These are phyloP conservation scores for Mastigamoeba balamuthi DNA, from an alignment of 78 protist genomes.

Conservation along the genomic window DNA sequence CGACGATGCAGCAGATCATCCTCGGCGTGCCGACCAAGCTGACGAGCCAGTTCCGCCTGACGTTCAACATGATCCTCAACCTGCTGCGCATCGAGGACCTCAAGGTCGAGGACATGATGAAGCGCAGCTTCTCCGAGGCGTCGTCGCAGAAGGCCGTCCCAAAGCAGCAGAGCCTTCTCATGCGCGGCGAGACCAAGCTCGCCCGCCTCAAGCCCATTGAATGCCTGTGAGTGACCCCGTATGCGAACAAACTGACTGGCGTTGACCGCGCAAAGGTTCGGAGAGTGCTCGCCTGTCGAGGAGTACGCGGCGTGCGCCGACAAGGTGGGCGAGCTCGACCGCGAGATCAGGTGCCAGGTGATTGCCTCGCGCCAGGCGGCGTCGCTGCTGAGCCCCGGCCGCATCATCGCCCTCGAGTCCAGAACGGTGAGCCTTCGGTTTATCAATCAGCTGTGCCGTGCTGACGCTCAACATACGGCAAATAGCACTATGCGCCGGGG, in stretches of 20 bases:
- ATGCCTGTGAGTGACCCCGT: not conserved
- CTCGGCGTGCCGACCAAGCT: slow-evolving; percentile 56
- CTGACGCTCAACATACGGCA: too few species aligned
- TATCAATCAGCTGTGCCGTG: too few species aligned
- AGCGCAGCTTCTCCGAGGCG: slow-evolving; percentile 68
- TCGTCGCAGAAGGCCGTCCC: slow-evolving; percentile 28
- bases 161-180: not conserved
- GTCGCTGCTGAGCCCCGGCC: too few species aligned
- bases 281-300: not conserved
- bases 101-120: slow-evolving; percentile 79
- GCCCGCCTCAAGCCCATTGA: not conserved
- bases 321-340: too few species aligned
- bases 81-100: slow-evolving; percentile 69
- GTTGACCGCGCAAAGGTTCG: not conserved
- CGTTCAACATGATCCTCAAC: slow-evolving; percentile 87
- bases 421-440: too few species aligned
- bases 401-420: too few species aligned
- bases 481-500: too few species aligned
- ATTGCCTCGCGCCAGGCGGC: too few species aligned
- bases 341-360: too few species aligned
- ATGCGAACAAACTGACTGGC: not conserved
- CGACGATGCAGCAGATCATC: slow-evolving; percentile 32
- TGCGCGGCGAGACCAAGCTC: not conserved
- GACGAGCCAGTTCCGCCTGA: slow-evolving; percentile 68
- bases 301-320: not conserved